A percentile compares a stretch with the other conserved stretches of the same genome.
These are phyloP conservation scores for Dimocarpus longan DNA, from an alignment of 345 rosid species.

Conservation along the genomic window DNA sequence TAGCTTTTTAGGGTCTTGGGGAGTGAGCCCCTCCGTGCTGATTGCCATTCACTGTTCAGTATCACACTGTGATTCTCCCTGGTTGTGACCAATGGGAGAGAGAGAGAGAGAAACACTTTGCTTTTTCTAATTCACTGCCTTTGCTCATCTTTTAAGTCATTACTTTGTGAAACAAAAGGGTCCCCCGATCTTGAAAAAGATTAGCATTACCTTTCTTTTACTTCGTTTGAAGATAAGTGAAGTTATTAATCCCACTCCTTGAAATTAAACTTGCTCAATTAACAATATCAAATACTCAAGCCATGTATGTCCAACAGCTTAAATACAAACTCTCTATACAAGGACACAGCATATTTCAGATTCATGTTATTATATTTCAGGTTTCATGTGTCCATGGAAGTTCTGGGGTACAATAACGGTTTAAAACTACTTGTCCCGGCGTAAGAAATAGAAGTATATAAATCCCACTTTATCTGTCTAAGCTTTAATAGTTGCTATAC, in stretches of 20 bases:
- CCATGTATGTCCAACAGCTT: no score
- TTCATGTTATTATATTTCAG: background rate
- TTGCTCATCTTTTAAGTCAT: constrained; percentile 16
- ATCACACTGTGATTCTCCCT: constrained; percentile 18
- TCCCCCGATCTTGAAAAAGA: constrained; percentile 20
- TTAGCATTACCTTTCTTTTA: constrained; percentile 6
- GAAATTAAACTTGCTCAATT: background rate
- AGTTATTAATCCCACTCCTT: background rate
- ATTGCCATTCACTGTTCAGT: constrained; percentile 17
- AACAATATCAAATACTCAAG: background rate
- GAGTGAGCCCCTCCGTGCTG: constrained; percentile 40
- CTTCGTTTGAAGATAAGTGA: background rate
- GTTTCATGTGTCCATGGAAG: constrained; percentile 1
- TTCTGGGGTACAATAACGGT: background rate
- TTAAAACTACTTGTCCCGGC: background rate
- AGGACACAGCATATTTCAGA: background rate
- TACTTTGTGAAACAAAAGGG: constrained; percentile 19
- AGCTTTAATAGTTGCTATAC: background rate
- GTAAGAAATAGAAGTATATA: background rate
- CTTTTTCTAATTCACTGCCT: constrained; percentile 16
- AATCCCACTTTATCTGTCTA: background rate
- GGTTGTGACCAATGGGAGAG: constrained; percentile 4
- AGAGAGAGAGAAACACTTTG: constrained; percentile 21
- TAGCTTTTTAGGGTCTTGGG: constrained; percentile 33
- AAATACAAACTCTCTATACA: background rate